A percentile compares a stretch with the other conserved stretches of the same genome.
These are phyloP conservation scores for Coemansia sp. DNA, from an alignment of 192 early-diverging fungal genomes.

Conservation along the genomic window DNA sequence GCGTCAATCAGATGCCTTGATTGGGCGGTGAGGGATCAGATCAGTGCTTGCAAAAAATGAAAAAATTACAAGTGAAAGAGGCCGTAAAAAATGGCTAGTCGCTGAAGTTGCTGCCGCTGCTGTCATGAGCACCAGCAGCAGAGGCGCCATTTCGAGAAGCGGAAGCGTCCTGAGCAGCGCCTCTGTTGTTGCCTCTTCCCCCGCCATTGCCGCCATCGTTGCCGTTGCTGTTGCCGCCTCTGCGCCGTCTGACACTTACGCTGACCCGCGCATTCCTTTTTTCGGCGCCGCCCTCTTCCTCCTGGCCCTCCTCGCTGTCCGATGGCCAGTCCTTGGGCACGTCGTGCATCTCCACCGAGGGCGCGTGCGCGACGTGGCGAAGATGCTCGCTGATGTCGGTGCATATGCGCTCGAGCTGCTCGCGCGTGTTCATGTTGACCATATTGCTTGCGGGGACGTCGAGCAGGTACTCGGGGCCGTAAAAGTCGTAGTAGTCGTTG, in stretches of 20 bases:
- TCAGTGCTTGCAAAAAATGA: background rate
- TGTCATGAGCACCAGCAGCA: background rate
- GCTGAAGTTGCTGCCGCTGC: conserved; percentile 27
- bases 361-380: conserved; percentile 62
- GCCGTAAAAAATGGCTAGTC: conserved; percentile 3
- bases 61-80: too few relatives aligned
- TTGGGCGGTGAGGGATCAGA: background rate
- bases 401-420: conserved; percentile 77
- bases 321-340: conserved; percentile 57
- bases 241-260: conserved; percentile 4
- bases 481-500: conserved; percentile 87
- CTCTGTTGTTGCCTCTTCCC: background rate
- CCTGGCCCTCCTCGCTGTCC: conserved; percentile 18
- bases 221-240: conserved; percentile 1
- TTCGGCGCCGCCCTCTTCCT: conserved; percentile 3
- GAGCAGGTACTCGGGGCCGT: conserved; percentile 83
- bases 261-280: background rate
- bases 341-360: conserved; percentile 79
- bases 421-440: conserved; percentile 80
- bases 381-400: conserved; percentile 60
- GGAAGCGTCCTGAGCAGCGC: background rate
- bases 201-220: background rate
- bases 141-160: background rate
- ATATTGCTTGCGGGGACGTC: conserved; percentile 82
- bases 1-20: background rate